Evolutionary conservation across 2,329 filamentous ascomycete genomes (phyloP).

Genomic region (Ceratocystiopsis sp.): DNA sequence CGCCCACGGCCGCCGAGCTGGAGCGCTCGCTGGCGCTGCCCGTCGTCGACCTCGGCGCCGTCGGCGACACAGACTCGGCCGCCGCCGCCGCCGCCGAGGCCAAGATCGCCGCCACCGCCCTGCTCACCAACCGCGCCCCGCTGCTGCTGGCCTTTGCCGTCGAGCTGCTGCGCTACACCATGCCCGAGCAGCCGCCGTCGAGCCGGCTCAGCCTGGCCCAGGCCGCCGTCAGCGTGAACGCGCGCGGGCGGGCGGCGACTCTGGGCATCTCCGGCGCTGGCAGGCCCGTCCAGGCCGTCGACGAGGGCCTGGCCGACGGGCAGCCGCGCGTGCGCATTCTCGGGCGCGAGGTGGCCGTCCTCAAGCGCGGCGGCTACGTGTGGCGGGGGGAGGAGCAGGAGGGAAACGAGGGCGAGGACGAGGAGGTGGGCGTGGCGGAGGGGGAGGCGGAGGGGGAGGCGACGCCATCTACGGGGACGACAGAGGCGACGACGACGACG

Average conservation of each 20-base stretch:
- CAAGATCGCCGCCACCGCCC: constrained; percentile 34
- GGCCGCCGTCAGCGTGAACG: constrained; percentile 69
- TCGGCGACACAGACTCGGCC: too few relatives aligned
- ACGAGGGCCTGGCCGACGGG: constrained; percentile 56
- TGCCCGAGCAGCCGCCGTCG: constrained; percentile 74
- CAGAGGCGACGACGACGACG: neutral
- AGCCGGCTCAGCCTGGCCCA: constrained; percentile 70
- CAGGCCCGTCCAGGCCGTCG: constrained; percentile 40
- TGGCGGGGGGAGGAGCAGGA: constrained; percentile 28
- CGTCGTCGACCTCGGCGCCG: constrained; percentile 23
- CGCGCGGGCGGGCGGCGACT: constrained; percentile 56
- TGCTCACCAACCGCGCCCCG: constrained; percentile 62
- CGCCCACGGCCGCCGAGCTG: constrained; percentile 35
- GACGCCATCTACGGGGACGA: neutral
- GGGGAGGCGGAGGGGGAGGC: neutral
- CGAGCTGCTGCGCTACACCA: constrained; percentile 57
- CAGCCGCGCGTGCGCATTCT: constrained; percentile 58
- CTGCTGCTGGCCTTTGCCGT: constrained; percentile 68
- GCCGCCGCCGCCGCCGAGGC: constrained; percentile 24
- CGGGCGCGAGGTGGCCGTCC: constrained; percentile 54
- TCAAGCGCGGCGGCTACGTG: constrained; percentile 63
- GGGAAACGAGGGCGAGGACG: constrained; percentile 7
- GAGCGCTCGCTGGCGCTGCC: constrained; percentile 48
- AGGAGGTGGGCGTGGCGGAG: neutral
- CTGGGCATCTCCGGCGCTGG: constrained; percentile 58